Percentiles rank a stretch among this genome's conserved stretches.
Conservation (phyloP, 2,329 filamentous ascomycete genomes). For the Aspergillus glaucus region DNA sequence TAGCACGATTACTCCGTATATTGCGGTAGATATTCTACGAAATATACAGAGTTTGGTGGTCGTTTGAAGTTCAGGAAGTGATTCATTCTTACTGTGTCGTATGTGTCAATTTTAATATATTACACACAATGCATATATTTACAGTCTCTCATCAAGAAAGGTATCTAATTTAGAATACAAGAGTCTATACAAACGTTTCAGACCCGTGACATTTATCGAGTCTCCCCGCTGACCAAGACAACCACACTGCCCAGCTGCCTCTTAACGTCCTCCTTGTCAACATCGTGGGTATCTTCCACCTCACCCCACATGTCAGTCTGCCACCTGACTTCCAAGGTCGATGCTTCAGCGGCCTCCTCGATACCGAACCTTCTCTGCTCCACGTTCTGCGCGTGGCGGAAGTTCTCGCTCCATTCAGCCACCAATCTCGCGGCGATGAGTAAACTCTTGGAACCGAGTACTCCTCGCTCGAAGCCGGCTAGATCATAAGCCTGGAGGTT, state of each 20-base stretch:
- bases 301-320: constrained; percentile 91
- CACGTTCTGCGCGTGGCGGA: constrained; percentile 46
- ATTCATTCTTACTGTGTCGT: background rate
- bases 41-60: too few relatives aligned
- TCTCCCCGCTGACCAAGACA: constrained; percentile 64
- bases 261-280: constrained; percentile 81
- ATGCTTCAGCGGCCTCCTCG: constrained; percentile 71
- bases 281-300: constrained; percentile 97
- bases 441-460: constrained; percentile 81
- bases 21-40: background rate
- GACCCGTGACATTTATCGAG: constrained; percentile 11
- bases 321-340: constrained; percentile 80
- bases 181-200: background rate
- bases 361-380: constrained; percentile 58
- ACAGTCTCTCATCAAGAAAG: background rate
- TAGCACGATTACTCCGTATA: background rate
- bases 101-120: background rate
- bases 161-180: background rate
- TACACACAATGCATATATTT: background rate
- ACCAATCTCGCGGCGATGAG: constrained; percentile 70
- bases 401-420: constrained; percentile 79
- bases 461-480: constrained; percentile 75
- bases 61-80: too few relatives aligned
- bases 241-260: constrained; percentile 84
- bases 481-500: constrained; percentile 72